Conservation (phyloP, 2,329 filamentous ascomycete genomes). For the Dactylellina cionopaga region DNA sequence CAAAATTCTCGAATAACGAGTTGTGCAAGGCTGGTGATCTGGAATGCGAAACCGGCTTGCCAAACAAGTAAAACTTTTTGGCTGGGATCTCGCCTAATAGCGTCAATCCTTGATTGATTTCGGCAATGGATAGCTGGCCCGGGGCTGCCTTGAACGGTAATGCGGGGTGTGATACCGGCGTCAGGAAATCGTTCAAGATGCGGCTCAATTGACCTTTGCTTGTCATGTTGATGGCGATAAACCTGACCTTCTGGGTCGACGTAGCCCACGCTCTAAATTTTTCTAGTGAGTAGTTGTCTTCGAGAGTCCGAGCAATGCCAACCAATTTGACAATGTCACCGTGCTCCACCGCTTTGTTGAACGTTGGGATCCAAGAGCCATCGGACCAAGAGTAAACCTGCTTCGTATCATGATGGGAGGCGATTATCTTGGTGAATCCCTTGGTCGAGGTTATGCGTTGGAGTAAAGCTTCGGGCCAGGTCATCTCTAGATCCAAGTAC, state of each 20-base stretch:
- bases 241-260: constrained; percentile 75
- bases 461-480: constrained; percentile 80
- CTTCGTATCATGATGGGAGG: constrained; percentile 90
- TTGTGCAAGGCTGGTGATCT: constrained; percentile 92
- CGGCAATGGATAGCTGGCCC: constrained; percentile 87
- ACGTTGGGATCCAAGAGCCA: constrained; percentile 89
- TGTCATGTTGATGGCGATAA: constrained; percentile 98
- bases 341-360: constrained; percentile 87
- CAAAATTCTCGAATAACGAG: constrained; percentile 76
- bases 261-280: constrained; percentile 80
- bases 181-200: constrained; percentile 90
- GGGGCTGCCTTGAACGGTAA: constrained; percentile 94
- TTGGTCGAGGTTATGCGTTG: constrained; percentile 73
- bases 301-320: constrained; percentile 76
- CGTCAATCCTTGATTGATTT: constrained; percentile 82
- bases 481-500: constrained; percentile 92
- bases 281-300: constrained; percentile 87
- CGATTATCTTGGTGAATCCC: constrained; percentile 83
- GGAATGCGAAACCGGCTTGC: constrained; percentile 82
- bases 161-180: constrained; percentile 87
- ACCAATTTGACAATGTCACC: constrained; percentile 96
- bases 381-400: constrained; percentile 86
- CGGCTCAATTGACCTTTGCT: constrained; percentile 85
- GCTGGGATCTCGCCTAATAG: constrained; percentile 80
- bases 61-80: constrained; percentile 86